Evolutionary conservation across 345 rosid species (phyloP).

Genomic region (Arabis hirsuta): DNA sequence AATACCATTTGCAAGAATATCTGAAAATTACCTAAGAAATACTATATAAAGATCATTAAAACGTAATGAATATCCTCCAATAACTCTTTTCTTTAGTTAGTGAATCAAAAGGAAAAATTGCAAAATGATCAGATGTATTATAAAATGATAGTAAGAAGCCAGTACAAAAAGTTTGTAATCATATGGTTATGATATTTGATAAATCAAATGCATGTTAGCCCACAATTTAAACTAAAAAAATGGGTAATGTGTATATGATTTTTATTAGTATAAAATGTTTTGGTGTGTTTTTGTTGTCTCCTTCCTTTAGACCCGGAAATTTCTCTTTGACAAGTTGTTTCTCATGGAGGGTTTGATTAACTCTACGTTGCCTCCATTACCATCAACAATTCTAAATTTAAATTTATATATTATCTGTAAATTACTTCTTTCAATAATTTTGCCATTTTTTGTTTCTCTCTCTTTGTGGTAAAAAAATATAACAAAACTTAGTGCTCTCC

Average conservation of each 20-base stretch:
- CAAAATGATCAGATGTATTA: too few species aligned
- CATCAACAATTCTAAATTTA: conserved; percentile 38
- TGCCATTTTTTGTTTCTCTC: not conserved
- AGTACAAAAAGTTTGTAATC: too few species aligned
- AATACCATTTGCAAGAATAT: not conserved
- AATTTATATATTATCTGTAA: conserved; percentile 30
- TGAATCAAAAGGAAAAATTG: too few species aligned
- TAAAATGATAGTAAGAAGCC: too few species aligned
- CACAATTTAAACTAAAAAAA: too few species aligned
- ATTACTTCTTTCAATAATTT: conserved; percentile 22
- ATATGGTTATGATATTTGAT: too few species aligned
- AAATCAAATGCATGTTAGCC: too few species aligned
- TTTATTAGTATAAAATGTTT: not conserved
- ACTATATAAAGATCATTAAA: not conserved
- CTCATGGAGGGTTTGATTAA: conserved; percentile 36
- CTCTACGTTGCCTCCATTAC: conserved; percentile 48
- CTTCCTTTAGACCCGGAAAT: conserved; percentile 37
- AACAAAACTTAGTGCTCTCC: conserved; percentile 47
- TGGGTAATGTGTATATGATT: not conserved
- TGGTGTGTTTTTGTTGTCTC: conserved; percentile 31
- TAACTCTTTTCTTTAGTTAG: too few species aligned
- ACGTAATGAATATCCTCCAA: too few species aligned
- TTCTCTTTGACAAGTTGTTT: conserved; percentile 39
- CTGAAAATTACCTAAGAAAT: not conserved
- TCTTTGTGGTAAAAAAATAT: conserved; percentile 21